phyloP scores from a whole-genome alignment of 208 protist genomes.

The Acanthamoeba rhysodes region DNA sequence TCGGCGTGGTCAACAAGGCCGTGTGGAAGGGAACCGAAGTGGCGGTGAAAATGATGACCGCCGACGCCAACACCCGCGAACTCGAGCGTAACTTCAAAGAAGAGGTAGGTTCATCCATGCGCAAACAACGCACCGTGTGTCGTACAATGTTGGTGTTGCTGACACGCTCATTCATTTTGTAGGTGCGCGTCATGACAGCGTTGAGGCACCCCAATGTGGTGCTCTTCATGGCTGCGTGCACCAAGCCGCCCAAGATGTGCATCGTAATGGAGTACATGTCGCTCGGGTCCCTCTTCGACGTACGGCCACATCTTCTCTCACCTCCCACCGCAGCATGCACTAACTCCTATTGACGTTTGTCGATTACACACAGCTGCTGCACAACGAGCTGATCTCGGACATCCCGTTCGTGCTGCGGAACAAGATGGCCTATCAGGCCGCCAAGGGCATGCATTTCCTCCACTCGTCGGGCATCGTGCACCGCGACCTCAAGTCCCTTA shows the following conservation, averaged over 20 bases:
- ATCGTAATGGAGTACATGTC: constrained; percentile 71
- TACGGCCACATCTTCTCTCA: neutral
- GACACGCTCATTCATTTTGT: neutral
- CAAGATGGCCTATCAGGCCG: constrained; percentile 70
- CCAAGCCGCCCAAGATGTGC: constrained; percentile 60
- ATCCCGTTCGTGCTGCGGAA: constrained; percentile 20
- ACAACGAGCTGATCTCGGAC: constrained; percentile 47
- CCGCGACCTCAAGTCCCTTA: constrained; percentile 67
- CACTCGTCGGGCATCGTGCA: constrained; percentile 69
- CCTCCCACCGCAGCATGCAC: neutral
- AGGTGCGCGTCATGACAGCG: constrained; percentile 34
- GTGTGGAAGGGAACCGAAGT: constrained; percentile 72
- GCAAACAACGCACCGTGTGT: neutral
- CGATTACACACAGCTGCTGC: neutral
- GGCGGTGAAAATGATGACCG: constrained; percentile 52
- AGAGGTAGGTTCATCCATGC: neutral
- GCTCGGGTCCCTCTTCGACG: constrained; percentile 56
- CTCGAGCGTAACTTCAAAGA: constrained; percentile 26
- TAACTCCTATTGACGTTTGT: neutral
- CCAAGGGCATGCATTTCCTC: constrained; percentile 73
- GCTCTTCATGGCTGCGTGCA: constrained; percentile 66
- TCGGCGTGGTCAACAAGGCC: constrained; percentile 16
- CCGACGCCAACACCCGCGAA: neutral
- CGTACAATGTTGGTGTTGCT: neutral
- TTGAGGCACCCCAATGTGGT: constrained; percentile 68